phyloP scores from a whole-genome alignment of 2,329 filamentous ascomycete species.

The Penicillium sp. region DNA sequence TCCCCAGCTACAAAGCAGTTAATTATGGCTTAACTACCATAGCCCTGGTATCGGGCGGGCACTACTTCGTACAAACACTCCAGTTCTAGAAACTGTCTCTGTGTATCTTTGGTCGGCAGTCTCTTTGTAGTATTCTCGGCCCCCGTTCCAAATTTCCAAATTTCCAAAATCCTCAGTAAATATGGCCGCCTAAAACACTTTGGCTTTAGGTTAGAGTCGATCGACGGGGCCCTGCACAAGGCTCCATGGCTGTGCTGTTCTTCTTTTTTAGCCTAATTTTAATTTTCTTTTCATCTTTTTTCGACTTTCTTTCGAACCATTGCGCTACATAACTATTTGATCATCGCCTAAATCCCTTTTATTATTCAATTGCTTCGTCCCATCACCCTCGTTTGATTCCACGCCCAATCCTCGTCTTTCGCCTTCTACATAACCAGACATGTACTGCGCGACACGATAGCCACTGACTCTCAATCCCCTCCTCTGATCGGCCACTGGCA shows the following conservation, averaged over 20 bases:
- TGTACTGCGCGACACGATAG: slow-evolving; percentile 9
- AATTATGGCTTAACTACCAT: too few relatives aligned
- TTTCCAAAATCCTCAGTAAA: slow-evolving; percentile 3
- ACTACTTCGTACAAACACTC: too few relatives aligned
- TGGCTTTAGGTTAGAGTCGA: slow-evolving; percentile 24
- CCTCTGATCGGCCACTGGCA: neutral
- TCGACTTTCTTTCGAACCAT: neutral
- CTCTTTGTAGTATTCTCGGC: neutral
- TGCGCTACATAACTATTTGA: slow-evolving; percentile 5
- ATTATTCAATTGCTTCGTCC: slow-evolving; percentile 5
- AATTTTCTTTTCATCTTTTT: neutral
- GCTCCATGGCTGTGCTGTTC: slow-evolving; percentile 1
- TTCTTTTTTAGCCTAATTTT: slow-evolving; percentile 2
- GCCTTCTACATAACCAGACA: neutral
- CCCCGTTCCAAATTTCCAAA: neutral
- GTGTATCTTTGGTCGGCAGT: neutral
- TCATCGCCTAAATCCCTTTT: neutral
- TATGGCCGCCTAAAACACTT: slow-evolving; percentile 28
- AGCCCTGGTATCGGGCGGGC: neutral
- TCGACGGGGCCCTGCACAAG: slow-evolving; percentile 20
- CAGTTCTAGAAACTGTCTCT: neutral
- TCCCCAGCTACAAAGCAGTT: too few relatives aligned
- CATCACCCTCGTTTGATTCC: neutral
- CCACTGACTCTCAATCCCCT: neutral
- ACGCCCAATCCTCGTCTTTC: neutral